Evolutionary conservation across 768 basidiomycete genomes (phyloP).

Genomic region (Panus rudis): DNA sequence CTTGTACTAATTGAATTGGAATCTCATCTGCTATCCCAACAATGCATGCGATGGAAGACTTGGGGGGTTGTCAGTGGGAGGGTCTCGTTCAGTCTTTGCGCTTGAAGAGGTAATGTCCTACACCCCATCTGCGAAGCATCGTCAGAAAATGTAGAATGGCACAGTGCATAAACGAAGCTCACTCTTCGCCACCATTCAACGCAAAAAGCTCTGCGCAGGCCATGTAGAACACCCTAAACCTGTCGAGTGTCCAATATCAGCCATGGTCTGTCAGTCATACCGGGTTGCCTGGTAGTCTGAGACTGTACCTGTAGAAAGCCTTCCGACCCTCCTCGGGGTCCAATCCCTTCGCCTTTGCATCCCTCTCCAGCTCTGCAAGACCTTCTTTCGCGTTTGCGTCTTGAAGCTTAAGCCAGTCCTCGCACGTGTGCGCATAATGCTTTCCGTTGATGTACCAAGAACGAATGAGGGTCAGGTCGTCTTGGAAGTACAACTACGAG

Average conservation of each 20-base stretch:
- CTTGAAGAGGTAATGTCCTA: slow-evolving; percentile 52
- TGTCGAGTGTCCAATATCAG: slow-evolving; percentile 12
- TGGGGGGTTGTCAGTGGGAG: too few relatives aligned
- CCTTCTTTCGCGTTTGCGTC: slow-evolving; percentile 45
- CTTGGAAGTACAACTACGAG: slow-evolving; percentile 53
- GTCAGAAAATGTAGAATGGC: slow-evolving; percentile 5
- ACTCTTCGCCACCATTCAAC: slow-evolving; percentile 55
- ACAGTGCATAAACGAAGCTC: slow-evolving; percentile 28
- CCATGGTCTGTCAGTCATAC: not conserved
- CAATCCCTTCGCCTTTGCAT: slow-evolving; percentile 40
- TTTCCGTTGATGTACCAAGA: slow-evolving; percentile 60
- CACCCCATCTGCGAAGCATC: slow-evolving; percentile 39
- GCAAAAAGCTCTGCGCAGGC: slow-evolving; percentile 66
- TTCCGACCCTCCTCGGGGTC: slow-evolving; percentile 46
- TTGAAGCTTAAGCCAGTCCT: slow-evolving; percentile 58
- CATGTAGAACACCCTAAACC: slow-evolving; percentile 67
- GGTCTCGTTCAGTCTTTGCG: slow-evolving; percentile 16
- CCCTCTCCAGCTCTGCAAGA: slow-evolving; percentile 39
- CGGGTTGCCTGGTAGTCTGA: not conserved
- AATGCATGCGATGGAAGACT: too few relatives aligned
- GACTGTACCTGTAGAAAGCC: slow-evolving; percentile 44
- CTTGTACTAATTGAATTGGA: too few relatives aligned
- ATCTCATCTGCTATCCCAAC: too few relatives aligned
- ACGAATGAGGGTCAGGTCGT: slow-evolving; percentile 47
- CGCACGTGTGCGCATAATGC: slow-evolving; percentile 58